Evolutionary conservation across 805 yeast species (phyloP), one percentile per base, ranked within the genome.

Genomic region (Ogataea paraovalis): DNA sequence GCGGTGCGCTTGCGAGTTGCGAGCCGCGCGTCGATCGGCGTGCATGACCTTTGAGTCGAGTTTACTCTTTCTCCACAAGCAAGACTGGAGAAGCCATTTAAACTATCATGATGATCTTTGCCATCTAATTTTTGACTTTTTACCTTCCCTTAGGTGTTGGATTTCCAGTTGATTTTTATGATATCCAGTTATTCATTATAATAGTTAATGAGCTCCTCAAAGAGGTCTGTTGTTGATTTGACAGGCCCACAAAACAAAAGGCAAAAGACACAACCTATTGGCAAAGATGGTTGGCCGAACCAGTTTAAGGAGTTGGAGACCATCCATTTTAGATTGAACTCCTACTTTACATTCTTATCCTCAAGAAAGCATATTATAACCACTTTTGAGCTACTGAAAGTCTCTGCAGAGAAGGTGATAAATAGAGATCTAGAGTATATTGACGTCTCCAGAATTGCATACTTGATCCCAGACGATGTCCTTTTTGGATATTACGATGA

Each of bases 401-500:
- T 71, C 14, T 78, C 85, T 0, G 78, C 79, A 8, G 79, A 78
- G 47, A 71, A 70, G 41, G 72, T 75, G 2, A 62, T 82, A 3
- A 67, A 68, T n/a, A 58, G 81, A 21, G 65, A 65, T 7, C 57
- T 80, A 14, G 68, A 72, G 1, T 59, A 66, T 10, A 65, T 71
- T 9, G 96, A 88, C 61, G 73, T 85, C 32, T 87, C 95, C 1
- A 72, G 74, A 47, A 73, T 91, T 28, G 77, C 73, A 40, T 74
- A 69, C 8, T 58, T 90, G 7, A 62, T 87, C 1, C 96, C 96
- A 0, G 69, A 76, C 23, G 92, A 86, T 42, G 78, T 87, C 12
- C 68, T 80, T 2, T 82, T 83, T 57, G 86, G 81, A 43, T 91
- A 87, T 61, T 82, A 85, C 39, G 96, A 91, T 62, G 89, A 85